Evolutionary conservation across 2,329 filamentous ascomycete species (phyloP).

Genomic region (Fusarium poae): DNA sequence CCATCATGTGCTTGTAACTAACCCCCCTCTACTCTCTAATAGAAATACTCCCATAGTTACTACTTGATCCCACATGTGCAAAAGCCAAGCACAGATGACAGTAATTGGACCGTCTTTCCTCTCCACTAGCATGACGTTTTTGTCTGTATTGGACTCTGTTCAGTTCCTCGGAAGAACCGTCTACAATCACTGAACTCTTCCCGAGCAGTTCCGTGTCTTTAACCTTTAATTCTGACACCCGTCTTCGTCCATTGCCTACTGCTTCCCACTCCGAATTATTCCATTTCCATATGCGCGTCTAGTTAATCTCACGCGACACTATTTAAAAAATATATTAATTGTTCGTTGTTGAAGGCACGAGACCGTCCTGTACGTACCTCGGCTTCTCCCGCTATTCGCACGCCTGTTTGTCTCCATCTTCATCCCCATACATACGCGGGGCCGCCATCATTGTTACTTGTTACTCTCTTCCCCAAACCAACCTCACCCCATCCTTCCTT

Average conservation of each 20-base stretch:
- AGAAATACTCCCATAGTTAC: slow-evolving; percentile 35
- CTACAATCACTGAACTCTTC: slow-evolving; percentile 29
- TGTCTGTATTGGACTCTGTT: slow-evolving; percentile 3
- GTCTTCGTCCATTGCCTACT: slow-evolving; percentile 25
- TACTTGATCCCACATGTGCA: slow-evolving; percentile 38
- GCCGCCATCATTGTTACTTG: slow-evolving; percentile 38
- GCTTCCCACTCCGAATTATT: slow-evolving; percentile 25
- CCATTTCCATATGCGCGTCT: slow-evolving; percentile 33
- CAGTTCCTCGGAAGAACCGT: slow-evolving; percentile 22
- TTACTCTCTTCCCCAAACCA: slow-evolving; percentile 37
- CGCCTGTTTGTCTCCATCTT: slow-evolving; percentile 23
- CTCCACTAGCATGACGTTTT: slow-evolving; percentile 44
- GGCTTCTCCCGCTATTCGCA: slow-evolving; percentile 48
- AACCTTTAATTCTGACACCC: slow-evolving; percentile 7
- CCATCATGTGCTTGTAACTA: slow-evolving; percentile 37
- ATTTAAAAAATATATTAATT: slow-evolving; percentile 10
- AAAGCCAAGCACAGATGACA: slow-evolving; percentile 19
- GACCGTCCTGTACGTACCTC: slow-evolving; percentile 34
- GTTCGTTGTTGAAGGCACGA: slow-evolving; percentile 9
- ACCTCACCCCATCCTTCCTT: slow-evolving; percentile 25
- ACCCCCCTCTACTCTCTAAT: slow-evolving; percentile 18
- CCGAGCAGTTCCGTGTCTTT: slow-evolving; percentile 43
- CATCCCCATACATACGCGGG: slow-evolving; percentile 40
- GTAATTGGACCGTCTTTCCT: slow-evolving; percentile 25
- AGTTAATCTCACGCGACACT: slow-evolving; percentile 30